Conservation (phyloP, 139 green algal species). For the Micractinium sp. region DNA sequence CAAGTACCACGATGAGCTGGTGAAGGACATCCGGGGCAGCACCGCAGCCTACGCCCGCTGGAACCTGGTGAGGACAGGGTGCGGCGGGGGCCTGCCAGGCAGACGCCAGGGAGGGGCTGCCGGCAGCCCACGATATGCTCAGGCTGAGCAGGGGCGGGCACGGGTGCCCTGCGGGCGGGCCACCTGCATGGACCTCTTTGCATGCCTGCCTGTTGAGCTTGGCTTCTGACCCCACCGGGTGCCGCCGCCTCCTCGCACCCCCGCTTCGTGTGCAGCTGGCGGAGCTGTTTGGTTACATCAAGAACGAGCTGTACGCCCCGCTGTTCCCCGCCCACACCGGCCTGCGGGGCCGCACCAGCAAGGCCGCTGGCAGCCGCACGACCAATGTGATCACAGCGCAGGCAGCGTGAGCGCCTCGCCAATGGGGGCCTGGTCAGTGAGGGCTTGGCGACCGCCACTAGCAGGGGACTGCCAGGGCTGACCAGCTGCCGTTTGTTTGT, state of each 20-base stretch:
- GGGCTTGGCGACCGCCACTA: too few relatives aligned
- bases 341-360: background rate
- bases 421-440: too few relatives aligned
- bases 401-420: too few relatives aligned
- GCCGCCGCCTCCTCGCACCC: background rate
- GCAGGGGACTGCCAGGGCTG: too few relatives aligned
- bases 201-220: background rate
- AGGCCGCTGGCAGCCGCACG: background rate
- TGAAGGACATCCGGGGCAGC: background rate
- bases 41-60: background rate
- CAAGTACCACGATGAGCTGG: slow-evolving; percentile 22
- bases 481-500: too few relatives aligned
- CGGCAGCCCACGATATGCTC: background rate
- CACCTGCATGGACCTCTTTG: background rate
- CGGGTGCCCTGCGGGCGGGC: background rate
- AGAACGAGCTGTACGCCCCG: slow-evolving; percentile 4
- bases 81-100: too few relatives aligned
- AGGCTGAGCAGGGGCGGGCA: background rate
- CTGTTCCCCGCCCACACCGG: slow-evolving; percentile 1
- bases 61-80: background rate
- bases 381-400: background rate
- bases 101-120: background rate
- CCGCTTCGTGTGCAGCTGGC: background rate
- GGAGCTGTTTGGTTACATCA: slow-evolving; percentile 17
- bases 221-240: background rate